Base-by-base conservation (phyloP, 1,284 basidiomycete genomes). In the Fomitopsis betulina region DNA sequence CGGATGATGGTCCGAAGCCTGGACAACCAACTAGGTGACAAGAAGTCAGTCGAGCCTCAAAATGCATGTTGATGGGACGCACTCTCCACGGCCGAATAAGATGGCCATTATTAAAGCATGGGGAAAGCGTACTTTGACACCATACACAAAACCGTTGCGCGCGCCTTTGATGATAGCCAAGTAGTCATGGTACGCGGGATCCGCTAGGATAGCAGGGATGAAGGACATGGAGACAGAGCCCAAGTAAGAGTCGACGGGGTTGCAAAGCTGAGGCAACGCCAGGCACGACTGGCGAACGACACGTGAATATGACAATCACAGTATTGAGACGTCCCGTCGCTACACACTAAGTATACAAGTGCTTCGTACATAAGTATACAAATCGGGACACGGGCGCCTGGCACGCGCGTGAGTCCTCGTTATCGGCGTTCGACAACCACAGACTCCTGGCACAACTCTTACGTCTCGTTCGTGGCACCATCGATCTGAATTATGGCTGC, bases 51-150 rank as follows among this genome's bases (percentile, higher is more conserved):
- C 47, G 53, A 54, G 47, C 35, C 47, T 54, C 55, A 59, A 27
- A 33, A 54, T 21, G 49, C 52, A 0, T 35, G 13, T 15, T 35
- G n/a, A n/a, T 51, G 33, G 10, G 12, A 84, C 91, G 72, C 64
- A 94, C 90, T 92, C 85, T 78, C 91, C 92, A 60, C 89, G 85
- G 32, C 91, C 90, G 69, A 99, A 99, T 30, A 99, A 79, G 60
- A 98, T 84, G n/a, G 94, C 91, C 96, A 99, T 99, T 58, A 99
- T 90, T 27, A 99, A 79, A 2, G 97, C 96, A 82, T 99, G 97
- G n/a, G 97, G 97, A 70, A 97, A 97, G 49, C 93, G 81, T 66
- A 98, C 93, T 80, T 98, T 98, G 68, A 91, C 89, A 53, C 89
- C 89, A 64, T 92, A 92, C 7, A 98, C 94, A 59, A 97, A 81